Evolutionary conservation across 805 yeast species (phyloP).

Genomic region (Schwanniomyces sp.): DNA sequence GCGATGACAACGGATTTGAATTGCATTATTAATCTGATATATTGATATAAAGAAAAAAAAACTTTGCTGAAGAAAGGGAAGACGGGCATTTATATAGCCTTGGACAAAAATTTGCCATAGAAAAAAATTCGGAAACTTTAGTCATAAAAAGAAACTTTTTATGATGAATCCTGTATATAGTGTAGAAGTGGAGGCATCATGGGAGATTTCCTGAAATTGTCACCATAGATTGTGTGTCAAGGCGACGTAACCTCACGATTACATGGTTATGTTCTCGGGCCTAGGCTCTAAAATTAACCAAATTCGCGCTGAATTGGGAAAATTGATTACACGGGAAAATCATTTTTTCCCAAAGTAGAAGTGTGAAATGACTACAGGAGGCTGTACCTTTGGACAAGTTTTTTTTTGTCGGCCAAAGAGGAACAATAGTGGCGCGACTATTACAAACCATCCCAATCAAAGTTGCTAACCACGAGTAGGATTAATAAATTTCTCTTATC

Average conservation of each 20-base stretch:
- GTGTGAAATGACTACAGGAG: not conserved
- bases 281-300: not conserved
- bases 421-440: not conserved
- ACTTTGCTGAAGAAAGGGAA: not conserved
- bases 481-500: not conserved
- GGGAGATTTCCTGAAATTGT: not conserved
- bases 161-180: not conserved
- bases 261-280: not conserved
- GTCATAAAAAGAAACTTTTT: conserved; percentile 1
- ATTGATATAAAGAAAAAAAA: conserved; percentile 1
- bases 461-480: not conserved
- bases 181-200: not conserved
- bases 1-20: conserved; percentile 36
- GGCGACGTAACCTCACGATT: not conserved
- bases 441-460: not conserved
- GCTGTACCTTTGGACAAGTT: not conserved
- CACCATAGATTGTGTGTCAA: not conserved
- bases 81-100: conserved; percentile 6
- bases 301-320: not conserved
- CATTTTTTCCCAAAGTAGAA: not conserved
- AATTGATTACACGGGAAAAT: not conserved
- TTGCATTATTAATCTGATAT: conserved; percentile 30
- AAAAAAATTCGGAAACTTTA: conserved; percentile 1
- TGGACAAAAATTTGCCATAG: not conserved
- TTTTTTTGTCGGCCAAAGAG: not conserved